A percentile compares a stretch with the other conserved stretches of the same genome.
phyloP scores from a whole-genome alignment of 2,329 filamentous ascomycete genomes.

The Penicillium sp. region DNA sequence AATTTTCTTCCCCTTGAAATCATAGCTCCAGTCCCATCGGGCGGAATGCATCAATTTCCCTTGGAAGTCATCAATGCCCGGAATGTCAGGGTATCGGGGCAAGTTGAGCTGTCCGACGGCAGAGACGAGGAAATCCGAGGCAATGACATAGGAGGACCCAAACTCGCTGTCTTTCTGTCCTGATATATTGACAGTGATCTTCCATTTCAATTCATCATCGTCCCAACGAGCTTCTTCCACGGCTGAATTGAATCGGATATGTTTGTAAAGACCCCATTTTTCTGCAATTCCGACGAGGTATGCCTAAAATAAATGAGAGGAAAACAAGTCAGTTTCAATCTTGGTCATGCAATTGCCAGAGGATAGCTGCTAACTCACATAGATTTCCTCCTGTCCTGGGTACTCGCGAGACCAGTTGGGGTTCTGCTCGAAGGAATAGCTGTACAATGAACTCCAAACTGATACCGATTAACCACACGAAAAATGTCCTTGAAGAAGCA shows the following conservation, averaged over 20 bases:
- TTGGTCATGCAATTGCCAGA: too few species aligned
- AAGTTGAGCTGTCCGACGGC: conserved; percentile 66
- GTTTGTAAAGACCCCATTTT: conserved; percentile 61
- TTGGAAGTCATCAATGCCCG: conserved; percentile 55
- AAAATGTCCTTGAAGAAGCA: not conserved
- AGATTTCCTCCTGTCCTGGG: conserved; percentile 66
- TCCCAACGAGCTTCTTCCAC: conserved; percentile 63
- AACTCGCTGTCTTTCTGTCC: conserved; percentile 63
- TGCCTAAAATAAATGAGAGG: conserved; percentile 34
- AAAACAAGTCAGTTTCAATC: not conserved
- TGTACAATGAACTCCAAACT: conserved; percentile 63
- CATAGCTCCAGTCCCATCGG: conserved; percentile 66
- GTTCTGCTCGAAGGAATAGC: conserved; percentile 67
- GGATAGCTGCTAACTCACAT: conserved; percentile 41
- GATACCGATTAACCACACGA: not conserved
- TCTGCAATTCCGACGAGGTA: conserved; percentile 62
- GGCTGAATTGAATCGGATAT: conserved; percentile 63
- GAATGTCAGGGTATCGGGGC: conserved; percentile 58
- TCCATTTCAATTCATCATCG: conserved; percentile 59
- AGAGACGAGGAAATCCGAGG: conserved; percentile 62
- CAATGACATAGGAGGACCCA: conserved; percentile 58
- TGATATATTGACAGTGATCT: conserved; percentile 54
- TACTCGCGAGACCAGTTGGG: conserved; percentile 64
- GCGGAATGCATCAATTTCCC: conserved; percentile 64
- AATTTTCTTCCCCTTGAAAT: conserved; percentile 60